Percentiles rank a stretch among this genome's conserved stretches.
phyloP scores from a whole-genome alignment of 2,329 filamentous ascomycete species.

The Hypoxylon sp. region DNA sequence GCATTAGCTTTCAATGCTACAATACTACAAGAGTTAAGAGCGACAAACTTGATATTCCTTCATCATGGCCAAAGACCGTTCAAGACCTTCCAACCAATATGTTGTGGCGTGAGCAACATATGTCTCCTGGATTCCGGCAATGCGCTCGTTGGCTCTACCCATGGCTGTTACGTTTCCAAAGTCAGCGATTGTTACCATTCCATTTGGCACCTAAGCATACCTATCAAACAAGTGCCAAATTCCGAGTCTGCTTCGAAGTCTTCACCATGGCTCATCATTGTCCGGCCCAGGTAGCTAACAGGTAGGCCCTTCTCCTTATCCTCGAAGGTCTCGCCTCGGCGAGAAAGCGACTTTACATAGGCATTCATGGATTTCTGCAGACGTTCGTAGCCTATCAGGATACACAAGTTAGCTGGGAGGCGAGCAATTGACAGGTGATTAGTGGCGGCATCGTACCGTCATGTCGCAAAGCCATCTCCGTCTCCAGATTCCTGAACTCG shows the following conservation, averaged over 20 bases:
- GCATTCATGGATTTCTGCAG: constrained; percentile 87
- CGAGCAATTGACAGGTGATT: constrained; percentile 14
- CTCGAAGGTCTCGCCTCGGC: constrained; percentile 82
- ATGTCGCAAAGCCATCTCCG: constrained; percentile 89
- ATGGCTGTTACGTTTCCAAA: constrained; percentile 65
- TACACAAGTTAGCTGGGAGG: constrained; percentile 33
- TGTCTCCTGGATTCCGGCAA: constrained; percentile 87
- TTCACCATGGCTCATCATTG: constrained; percentile 90
- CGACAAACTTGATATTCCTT: constrained; percentile 91
- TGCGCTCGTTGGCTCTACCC: constrained; percentile 88
- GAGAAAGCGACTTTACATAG: constrained; percentile 90
- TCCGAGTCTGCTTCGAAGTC: constrained; percentile 93
- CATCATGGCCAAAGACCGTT: constrained; percentile 92
- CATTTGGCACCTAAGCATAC: constrained; percentile 59
- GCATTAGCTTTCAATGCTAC: constrained; percentile 33
- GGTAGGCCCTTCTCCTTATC: constrained; percentile 91
- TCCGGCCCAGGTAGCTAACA: constrained; percentile 82
- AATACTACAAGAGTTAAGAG: not conserved
- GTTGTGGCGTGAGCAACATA: constrained; percentile 84
- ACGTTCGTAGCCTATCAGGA: constrained; percentile 84
- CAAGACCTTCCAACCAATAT: constrained; percentile 92
- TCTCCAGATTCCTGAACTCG: constrained; percentile 90
- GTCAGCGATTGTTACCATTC: constrained; percentile 9
- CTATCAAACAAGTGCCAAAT: constrained; percentile 87
- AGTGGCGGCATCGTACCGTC: constrained; percentile 75